Base-by-base conservation (phyloP, 306 rosid genomes). In the Canavalia ensiformis region DNA sequence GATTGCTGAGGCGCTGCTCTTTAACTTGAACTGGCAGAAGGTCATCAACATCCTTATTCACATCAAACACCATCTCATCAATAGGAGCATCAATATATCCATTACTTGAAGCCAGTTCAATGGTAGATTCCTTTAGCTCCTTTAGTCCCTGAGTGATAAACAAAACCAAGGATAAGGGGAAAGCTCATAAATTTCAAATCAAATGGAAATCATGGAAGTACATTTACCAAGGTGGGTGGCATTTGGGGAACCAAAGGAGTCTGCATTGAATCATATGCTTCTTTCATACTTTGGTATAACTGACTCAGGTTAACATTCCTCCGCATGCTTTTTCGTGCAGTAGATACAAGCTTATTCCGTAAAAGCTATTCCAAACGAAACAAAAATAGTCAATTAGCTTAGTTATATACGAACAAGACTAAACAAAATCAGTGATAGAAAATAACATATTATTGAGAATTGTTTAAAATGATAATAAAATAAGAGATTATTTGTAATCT, bases 1-100 rank as follows among this genome's bases (percentile, higher is more conserved):
- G 85, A 88, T 94, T 92, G 89, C 98, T 94, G 85, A 94, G 88
- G 45, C 98, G 97, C 71, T 92, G 98, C 83, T 94, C 98, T 87
- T 94, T 91, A 46, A 94, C 97, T 91, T 94, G 97, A 50, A 94
- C 83, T 0, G 95, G 98, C 88, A 94, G 85, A 84, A 94, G 98
- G 68, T 92, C 97, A 84, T 94, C 98, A 66, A 94, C 50, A 55
- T 94, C 97, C 84, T 94, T 90, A 77, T 91, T 91, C 80, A 94
- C 95, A 74, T 94, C 97, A 44, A 94, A 94, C 68, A 94, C 85
- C 9, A 91, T 55, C 86, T 90, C 92, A 84, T 94, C 97, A 75
- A 94, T 91, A 5, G 98, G 98, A 49, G 98, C 98, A 28, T 90
- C 98, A 34, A 92, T 87, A 78, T 89, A 92, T 85, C 97, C 98